Evolutionary conservation across 2,329 filamentous ascomycete species (phyloP), one percentile per base, ranked within the genome.

Genomic region (Hypomyces perniciosus): DNA sequence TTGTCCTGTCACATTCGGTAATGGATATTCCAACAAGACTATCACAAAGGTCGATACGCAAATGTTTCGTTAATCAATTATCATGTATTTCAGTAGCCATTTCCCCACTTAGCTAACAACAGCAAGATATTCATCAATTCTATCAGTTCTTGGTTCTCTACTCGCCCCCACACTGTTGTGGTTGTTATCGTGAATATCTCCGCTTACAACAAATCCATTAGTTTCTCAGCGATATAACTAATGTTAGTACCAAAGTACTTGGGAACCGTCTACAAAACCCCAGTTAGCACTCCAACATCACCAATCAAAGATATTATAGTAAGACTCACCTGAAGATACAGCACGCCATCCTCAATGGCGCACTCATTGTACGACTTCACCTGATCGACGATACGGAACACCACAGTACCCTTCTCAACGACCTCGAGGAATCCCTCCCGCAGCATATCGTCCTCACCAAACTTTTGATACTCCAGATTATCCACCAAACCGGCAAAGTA

Each of bases 341-440:
- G 61, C 30, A 71, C 62, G 1, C 75, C 77, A 37, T 73, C 71
- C 58, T 79, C 75, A 30, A 79, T 51, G 2, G 73, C 63, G 13
- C 62, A 59, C 67, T 80, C 76, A 55, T 71, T 68, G 52, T 77
- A 78, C 9, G 56, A 61, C 49, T 69, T 66, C 7, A 59, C 54
- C 56, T 63, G 57, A 38, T 77, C 74, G 3, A 78, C 74, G 35
- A 80, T 57, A 29, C 75, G 69, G 56, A 79, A 69, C 20, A 61
- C 66, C 13, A 78, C 60, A 57, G 71, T 67, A 37, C 64, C 66
- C 56, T 66, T 72, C 8, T 68, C 65, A n/a, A 77, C 60, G 3
- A 63, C 71, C 54, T 80, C 75, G 13, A 72, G 60, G 56, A 79
- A 68, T 4, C 69, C 75, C 59, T 78, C 76, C 50, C 67, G 68